Evolutionary conservation across 2,329 filamentous ascomycete species (phyloP).

Genomic region (Parastagonospora avenae): DNA sequence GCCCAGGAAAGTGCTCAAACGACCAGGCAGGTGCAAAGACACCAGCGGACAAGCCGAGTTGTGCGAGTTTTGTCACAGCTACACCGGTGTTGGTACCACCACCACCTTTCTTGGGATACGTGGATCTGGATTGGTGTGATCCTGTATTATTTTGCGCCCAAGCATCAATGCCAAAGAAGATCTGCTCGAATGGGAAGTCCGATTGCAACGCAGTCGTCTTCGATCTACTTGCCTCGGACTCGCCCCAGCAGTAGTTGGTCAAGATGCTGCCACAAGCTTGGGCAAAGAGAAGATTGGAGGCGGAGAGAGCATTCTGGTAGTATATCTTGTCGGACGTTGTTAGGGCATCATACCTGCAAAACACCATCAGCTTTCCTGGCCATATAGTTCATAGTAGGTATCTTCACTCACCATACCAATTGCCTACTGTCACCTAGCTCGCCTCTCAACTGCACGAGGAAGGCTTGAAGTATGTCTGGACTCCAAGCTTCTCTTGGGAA

Average conservation of each 20-base stretch:
- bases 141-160: slow-evolving; percentile 51
- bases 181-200: slow-evolving; percentile 26
- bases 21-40: slow-evolving; percentile 56
- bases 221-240: slow-evolving; percentile 29
- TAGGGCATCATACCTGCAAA: slow-evolving; percentile 53
- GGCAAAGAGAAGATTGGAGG: slow-evolving; percentile 47
- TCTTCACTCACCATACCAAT: slow-evolving; percentile 48
- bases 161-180: slow-evolving; percentile 54
- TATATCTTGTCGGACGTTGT: slow-evolving; percentile 49
- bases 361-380: not conserved
- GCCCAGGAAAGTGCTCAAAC: slow-evolving; percentile 50
- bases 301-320: slow-evolving; percentile 53
- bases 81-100: slow-evolving; percentile 51
- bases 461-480: slow-evolving; percentile 36
- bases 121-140: slow-evolving; percentile 37
- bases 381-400: not conserved
- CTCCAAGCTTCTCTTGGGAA: slow-evolving; percentile 45
- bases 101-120: slow-evolving; percentile 46
- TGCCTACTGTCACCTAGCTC: slow-evolving; percentile 34
- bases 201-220: slow-evolving; percentile 28
- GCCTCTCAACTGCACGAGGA: slow-evolving; percentile 45
- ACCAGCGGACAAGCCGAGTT: slow-evolving; percentile 45
- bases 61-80: slow-evolving; percentile 46
- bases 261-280: slow-evolving; percentile 47
- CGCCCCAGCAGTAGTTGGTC: slow-evolving; percentile 54